Conservation (phyloP, 148 eudicot genomes). For the Beta vulgaris region DNA sequence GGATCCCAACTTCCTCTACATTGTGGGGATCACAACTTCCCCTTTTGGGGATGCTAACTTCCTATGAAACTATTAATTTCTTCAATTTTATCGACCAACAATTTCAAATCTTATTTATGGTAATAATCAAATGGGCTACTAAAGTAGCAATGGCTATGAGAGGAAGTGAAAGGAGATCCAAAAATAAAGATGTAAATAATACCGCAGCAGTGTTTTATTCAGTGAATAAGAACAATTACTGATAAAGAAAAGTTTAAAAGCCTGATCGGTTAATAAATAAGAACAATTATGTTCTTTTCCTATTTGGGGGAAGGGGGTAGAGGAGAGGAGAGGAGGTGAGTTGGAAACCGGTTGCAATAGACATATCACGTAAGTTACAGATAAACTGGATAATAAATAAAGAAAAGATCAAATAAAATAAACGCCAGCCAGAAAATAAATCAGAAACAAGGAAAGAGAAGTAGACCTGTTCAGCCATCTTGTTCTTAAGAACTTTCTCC, state of each 20-base stretch:
- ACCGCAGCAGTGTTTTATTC: not conserved
- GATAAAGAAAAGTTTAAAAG: not conserved
- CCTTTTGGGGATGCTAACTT: no score
- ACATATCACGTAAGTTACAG: not conserved
- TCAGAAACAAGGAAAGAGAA: not conserved
- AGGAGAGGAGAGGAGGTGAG: not conserved
- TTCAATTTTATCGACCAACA: not conserved
- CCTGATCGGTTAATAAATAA: no score
- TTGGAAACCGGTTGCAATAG: not conserved
- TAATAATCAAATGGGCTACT: no score
- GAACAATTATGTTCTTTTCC: not conserved
- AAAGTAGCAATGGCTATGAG: no score
- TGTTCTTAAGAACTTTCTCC: constrained; percentile 86
- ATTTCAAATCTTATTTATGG: no score
- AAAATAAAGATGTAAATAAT: not conserved
- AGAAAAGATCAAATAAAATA: not conserved
- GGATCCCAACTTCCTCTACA: no score
- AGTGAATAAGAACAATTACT: not conserved
- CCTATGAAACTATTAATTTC: no score
- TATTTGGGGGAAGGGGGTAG: not conserved
- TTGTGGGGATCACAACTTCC: no score
- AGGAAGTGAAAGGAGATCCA: not conserved
- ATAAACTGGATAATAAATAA: not conserved
- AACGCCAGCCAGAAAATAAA: not conserved
- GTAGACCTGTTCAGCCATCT: constrained; percentile 90